Conservation (phyloP, 331 rosid genomes). For the Malus hybrid region DNA sequence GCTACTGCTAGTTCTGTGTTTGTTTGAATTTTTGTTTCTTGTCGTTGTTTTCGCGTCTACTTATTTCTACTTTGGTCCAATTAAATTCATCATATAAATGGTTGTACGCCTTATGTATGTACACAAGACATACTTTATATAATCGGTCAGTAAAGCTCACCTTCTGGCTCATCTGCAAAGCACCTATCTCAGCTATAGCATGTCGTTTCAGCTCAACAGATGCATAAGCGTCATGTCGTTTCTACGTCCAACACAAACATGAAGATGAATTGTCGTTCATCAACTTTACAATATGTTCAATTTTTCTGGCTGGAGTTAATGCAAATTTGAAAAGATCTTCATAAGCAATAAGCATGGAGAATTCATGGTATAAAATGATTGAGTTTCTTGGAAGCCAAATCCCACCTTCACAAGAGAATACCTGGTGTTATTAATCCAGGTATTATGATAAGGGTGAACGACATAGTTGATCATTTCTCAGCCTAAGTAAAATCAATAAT, state of each 20-base stretch:
- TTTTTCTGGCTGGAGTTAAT: background rate
- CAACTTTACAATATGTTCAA: background rate
- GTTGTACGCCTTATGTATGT: background rate
- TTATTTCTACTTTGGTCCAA: background rate
- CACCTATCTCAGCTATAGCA: background rate
- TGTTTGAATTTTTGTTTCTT: background rate
- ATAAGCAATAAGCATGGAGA: background rate
- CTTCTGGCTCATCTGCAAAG: background rate
- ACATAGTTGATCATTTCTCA: background rate
- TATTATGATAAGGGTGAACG: background rate
- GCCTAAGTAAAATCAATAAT: too few species aligned
- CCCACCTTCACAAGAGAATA: background rate
- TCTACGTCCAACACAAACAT: background rate
- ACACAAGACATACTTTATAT: background rate
- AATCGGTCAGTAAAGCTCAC: background rate
- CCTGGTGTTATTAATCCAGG: background rate
- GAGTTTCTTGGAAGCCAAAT: background rate
- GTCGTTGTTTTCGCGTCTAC: background rate
- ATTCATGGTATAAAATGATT: background rate
- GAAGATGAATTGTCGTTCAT: background rate
- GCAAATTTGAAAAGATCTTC: background rate
- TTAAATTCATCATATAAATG: background rate
- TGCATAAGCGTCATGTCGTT: background rate
- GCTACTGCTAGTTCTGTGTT: background rate
- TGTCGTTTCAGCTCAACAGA: too few species aligned